Conservation (phyloP, 768 basidiomycete species). For the Pleurotus platypus region DNA sequence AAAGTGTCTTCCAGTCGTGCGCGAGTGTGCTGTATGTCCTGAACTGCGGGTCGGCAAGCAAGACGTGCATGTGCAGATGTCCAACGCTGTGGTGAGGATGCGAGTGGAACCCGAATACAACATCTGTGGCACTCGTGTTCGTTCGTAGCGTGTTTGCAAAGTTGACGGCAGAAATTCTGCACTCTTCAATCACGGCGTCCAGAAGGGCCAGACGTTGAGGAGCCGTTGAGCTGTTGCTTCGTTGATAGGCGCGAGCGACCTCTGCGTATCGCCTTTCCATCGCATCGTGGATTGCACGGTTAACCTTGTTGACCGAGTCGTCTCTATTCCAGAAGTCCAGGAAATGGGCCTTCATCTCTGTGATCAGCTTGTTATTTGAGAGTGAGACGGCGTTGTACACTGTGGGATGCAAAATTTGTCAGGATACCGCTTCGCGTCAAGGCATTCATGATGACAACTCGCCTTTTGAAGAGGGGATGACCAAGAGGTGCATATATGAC, state of each 20-base stretch:
- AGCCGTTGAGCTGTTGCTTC: not conserved
- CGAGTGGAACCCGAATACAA: not conserved
- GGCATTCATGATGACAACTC: not conserved
- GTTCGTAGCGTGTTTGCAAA: not conserved
- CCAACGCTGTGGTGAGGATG: not conserved
- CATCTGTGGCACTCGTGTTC: not conserved
- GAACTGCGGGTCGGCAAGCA: not conserved
- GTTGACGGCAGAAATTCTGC: not conserved
- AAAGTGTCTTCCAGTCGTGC: not conserved
- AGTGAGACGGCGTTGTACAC: not conserved
- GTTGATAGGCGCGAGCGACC: not conserved
- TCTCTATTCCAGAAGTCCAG: not conserved
- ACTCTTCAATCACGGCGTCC: not conserved
- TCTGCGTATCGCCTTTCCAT: not conserved
- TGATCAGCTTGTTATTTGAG: not conserved
- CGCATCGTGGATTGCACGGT: not conserved
- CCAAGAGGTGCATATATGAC: slow-evolving; percentile 13
- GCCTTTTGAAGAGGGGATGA: slow-evolving; percentile 11
- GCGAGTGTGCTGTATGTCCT: not conserved
- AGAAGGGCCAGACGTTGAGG: not conserved
- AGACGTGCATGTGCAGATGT: not conserved
- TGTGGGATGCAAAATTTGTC: not conserved
- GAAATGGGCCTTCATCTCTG: not conserved
- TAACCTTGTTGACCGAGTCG: not conserved
- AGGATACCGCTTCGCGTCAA: not conserved